Evolutionary conservation across 352 stramenopile species (phyloP).

Genomic region (Globisporangium camurandrum): DNA sequence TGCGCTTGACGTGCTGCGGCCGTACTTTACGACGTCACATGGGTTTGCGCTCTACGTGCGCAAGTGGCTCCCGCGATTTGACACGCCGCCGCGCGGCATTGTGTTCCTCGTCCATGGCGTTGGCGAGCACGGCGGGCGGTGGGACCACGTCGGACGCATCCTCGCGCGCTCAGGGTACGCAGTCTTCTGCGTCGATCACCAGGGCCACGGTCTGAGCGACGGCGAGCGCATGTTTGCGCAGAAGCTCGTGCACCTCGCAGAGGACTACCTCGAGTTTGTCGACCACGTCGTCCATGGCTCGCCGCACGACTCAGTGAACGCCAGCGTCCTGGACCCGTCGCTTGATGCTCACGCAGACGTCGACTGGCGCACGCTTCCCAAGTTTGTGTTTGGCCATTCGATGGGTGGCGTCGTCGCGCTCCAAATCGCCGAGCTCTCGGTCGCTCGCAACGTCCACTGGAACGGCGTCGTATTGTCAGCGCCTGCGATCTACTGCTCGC

Average conservation of each 20-base stretch:
- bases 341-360: conserved; percentile 24
- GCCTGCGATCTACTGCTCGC: conserved; percentile 24
- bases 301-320: conserved; percentile 7
- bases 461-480: conserved; percentile 35
- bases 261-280: conserved; percentile 52
- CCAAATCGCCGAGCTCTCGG: conserved; percentile 19
- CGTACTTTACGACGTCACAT: conserved; percentile 28
- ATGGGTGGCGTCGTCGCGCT: conserved; percentile 44
- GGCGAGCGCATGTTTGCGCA: conserved; percentile 46
- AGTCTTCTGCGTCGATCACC: conserved; percentile 52
- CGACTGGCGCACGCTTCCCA: conserved; percentile 30
- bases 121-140: conserved; percentile 40
- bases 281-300: conserved; percentile 25
- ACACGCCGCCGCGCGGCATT: conserved; percentile 18
- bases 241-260: conserved; percentile 31
- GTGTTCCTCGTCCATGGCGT: conserved; percentile 54
- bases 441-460: conserved; percentile 18
- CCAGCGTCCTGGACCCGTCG: conserved; percentile 17
- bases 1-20: conserved; percentile 14
- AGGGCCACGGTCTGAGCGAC: conserved; percentile 52
- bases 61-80: conserved; percentile 32
- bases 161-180: conserved; percentile 30
- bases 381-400: conserved; percentile 50
- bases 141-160: conserved; percentile 37
- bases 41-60: conserved; percentile 33